These are phyloP conservation scores for Alternaria burnsii DNA, from an alignment of 2,329 filamentous ascomycete genomes.

Conservation along the genomic window DNA sequence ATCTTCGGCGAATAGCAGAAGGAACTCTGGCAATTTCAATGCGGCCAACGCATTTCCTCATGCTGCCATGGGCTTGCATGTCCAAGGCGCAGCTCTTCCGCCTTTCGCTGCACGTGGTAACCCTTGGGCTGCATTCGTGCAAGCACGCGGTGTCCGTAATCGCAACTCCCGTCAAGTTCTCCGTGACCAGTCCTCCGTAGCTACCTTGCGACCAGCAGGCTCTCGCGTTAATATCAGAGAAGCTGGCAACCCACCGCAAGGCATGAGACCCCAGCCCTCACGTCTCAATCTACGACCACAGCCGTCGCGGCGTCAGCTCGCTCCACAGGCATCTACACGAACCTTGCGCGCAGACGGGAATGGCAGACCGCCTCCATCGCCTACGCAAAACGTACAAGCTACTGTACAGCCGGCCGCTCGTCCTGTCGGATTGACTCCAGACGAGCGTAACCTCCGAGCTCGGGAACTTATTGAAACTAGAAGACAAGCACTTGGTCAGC, in stretches of 20 bases:
- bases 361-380: constrained; percentile 42
- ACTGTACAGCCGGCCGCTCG: constrained; percentile 30
- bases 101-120: constrained; percentile 45
- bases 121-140: constrained; percentile 49
- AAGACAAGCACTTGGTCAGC: constrained; percentile 42
- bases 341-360: constrained; percentile 47
- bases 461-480: constrained; percentile 50
- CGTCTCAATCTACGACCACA: constrained; percentile 48
- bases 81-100: constrained; percentile 42
- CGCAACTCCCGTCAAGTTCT: constrained; percentile 47
- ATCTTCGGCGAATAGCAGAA: constrained; percentile 47
- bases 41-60: constrained; percentile 43
- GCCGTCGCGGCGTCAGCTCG: constrained; percentile 48
- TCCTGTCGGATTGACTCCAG: constrained; percentile 40
- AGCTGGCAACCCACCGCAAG: constrained; percentile 30
- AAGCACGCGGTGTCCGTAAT: constrained; percentile 34
- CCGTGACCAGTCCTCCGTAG: constrained; percentile 51
- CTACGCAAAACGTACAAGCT: constrained; percentile 26
- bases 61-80: constrained; percentile 45
- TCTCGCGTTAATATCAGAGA: constrained; percentile 50
- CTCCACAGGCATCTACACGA: constrained; percentile 47
- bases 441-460: constrained; percentile 46
- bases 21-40: constrained; percentile 44
- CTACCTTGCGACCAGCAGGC: constrained; percentile 45
- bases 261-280: constrained; percentile 47